Conservation (phyloP, 2,329 filamentous ascomycete genomes). For the Talaromyces sp. region DNA sequence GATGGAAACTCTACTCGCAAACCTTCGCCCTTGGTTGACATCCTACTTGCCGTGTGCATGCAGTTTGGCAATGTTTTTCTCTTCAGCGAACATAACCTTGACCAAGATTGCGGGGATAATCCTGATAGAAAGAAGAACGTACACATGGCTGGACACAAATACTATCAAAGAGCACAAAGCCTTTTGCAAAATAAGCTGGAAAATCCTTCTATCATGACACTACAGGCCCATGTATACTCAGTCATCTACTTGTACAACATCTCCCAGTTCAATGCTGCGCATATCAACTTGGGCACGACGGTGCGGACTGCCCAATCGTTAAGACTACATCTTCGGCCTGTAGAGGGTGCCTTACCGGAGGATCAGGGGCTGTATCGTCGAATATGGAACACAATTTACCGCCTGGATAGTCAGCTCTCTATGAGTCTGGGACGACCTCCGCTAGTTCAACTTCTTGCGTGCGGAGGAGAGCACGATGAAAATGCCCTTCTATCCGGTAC, state of each 20-base stretch:
- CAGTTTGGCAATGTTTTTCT: slow-evolving; percentile 40
- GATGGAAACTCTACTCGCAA: slow-evolving; percentile 28
- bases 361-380: slow-evolving; percentile 44
- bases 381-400: slow-evolving; percentile 51
- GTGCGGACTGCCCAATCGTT: slow-evolving; percentile 44
- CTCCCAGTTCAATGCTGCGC: slow-evolving; percentile 46
- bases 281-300: slow-evolving; percentile 37
- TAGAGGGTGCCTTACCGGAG: slow-evolving; percentile 23
- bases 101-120: slow-evolving; percentile 18
- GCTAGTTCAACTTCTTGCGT: slow-evolving; percentile 29
- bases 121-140: slow-evolving; percentile 24
- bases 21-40: slow-evolving; percentile 50
- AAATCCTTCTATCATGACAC: slow-evolving; percentile 42
- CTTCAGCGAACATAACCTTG: slow-evolving; percentile 15
- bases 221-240: slow-evolving; percentile 46
- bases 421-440: slow-evolving; percentile 48
- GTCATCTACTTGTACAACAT: slow-evolving; percentile 45
- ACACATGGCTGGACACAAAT: slow-evolving; percentile 41
- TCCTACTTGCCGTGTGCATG: slow-evolving; percentile 51
- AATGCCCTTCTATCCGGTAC: slow-evolving; percentile 16
- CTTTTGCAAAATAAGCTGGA: slow-evolving; percentile 44
- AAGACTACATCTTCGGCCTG: slow-evolving; percentile 46
- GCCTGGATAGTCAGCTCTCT: slow-evolving; percentile 44
- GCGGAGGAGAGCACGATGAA: slow-evolving; percentile 21
- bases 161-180: slow-evolving; percentile 44